Evolutionary conservation across 1,139 yeast species (phyloP).

Genomic region (Pichia sp.): DNA sequence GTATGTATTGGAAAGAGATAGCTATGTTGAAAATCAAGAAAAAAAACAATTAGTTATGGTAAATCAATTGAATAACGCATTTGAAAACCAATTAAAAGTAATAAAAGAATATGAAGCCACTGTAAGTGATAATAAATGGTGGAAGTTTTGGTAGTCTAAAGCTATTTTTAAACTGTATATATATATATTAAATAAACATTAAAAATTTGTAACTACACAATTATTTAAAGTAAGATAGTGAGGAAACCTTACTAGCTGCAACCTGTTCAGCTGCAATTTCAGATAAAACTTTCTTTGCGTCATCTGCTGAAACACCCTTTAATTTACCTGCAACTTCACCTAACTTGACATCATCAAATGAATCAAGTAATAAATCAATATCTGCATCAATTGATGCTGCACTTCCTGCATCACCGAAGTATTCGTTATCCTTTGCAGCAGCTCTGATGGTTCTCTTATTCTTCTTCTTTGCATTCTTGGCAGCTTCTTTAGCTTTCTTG

Average conservation of each 20-base stretch:
- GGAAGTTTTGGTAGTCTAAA: constrained; percentile 8
- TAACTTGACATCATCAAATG: constrained; percentile 70
- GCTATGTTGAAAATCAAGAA: constrained; percentile 20
- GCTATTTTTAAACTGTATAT: background rate
- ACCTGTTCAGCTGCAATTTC: constrained; percentile 34
- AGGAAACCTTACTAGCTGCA: constrained; percentile 12
- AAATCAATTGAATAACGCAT: constrained; percentile 19
- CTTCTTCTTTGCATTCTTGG: constrained; percentile 95
- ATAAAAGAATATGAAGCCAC: constrained; percentile 4
- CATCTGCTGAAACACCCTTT: constrained; percentile 37
- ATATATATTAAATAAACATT: background rate
- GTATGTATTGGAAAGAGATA: constrained; percentile 25
- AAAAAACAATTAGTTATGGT: constrained; percentile 20
- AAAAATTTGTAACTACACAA: background rate
- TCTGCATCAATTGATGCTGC: constrained; percentile 71
- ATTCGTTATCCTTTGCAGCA: constrained; percentile 75
- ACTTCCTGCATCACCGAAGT: constrained; percentile 71
- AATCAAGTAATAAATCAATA: constrained; percentile 68
- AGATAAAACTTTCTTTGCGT: constrained; percentile 37
- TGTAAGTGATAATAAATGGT: constrained; percentile 1
- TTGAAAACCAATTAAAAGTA: constrained; percentile 20
- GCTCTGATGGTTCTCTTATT: constrained; percentile 87
- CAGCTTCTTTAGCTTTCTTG: constrained; percentile 96
- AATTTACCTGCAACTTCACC: constrained; percentile 58
- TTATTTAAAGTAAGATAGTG: constrained; percentile 13